These are phyloP conservation scores for Zygosaccharomyces sapae DNA, from an alignment of 1,139 yeast genomes.

Conservation along the genomic window DNA sequence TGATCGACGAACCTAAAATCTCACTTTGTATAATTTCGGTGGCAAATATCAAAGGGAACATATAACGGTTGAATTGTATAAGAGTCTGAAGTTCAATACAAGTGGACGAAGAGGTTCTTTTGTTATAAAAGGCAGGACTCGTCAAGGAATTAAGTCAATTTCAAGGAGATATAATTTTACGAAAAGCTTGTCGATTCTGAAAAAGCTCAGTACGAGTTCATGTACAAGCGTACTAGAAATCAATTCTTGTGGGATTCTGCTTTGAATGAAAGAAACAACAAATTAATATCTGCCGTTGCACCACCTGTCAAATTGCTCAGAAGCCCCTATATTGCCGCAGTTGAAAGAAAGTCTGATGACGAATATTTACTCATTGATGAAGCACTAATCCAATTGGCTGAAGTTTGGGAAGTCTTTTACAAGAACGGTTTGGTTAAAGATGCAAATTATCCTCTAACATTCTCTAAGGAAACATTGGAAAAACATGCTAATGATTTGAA, in stretches of 20 bases:
- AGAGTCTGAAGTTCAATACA: not conserved
- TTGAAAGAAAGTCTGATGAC: conserved; percentile 56
- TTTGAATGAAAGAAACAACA: conserved; percentile 58
- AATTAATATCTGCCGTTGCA: conserved; percentile 71
- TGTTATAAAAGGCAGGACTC: not conserved
- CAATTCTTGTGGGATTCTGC: conserved; percentile 83
- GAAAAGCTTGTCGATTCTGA: conserved; percentile 64
- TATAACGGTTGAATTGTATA: not conserved
- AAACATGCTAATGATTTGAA: conserved; percentile 56
- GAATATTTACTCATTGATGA: conserved; percentile 67
- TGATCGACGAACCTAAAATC: not conserved
- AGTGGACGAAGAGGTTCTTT: not conserved
- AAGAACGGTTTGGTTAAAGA: conserved; percentile 51
- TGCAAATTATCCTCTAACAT: conserved; percentile 56
- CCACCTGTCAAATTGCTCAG: conserved; percentile 69
- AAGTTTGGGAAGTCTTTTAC: conserved; percentile 70
- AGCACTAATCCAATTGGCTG: conserved; percentile 64
- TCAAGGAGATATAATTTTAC: conserved; percentile 37
- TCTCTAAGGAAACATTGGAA: conserved; percentile 50
- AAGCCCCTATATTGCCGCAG: conserved; percentile 61
- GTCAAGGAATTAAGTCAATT: not conserved
- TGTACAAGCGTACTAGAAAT: conserved; percentile 85
- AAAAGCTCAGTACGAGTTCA: conserved; percentile 75
- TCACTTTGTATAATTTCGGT: conserved; percentile 9
- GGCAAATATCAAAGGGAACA: conserved; percentile 13